Base-by-base conservation (phyloP, 352 stramenopile species). In the Phytophthora pseudosyringae region DNA sequence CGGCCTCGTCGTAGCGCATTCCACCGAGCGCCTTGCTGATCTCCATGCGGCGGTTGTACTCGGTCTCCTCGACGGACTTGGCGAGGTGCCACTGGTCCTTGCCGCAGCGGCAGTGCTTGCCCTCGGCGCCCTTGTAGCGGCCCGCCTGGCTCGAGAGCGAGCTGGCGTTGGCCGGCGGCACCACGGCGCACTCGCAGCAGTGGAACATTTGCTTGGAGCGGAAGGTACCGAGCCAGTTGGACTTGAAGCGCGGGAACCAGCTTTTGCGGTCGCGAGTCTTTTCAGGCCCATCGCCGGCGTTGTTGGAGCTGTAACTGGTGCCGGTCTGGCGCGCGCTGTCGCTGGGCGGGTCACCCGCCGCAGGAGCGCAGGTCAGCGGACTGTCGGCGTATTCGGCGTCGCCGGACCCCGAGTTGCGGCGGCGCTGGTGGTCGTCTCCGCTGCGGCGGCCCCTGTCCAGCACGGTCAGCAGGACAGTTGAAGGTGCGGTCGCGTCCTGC, bases 191-290 rank as follows among this genome's bases (percentile, higher is more conserved):
- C 69, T 95, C 87, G 46, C 87, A 95, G 67, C 86, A 93, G 25
- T 75, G 62, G 64, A 93, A 95, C 83, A 93, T 93, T 69, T 92
- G 80, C 78, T 91, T 93, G 61, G 84, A 93, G 40, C 87, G 85
- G 64, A 90, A 95, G 26, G 82, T 93, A 59, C 87, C 87, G n/a
- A 93, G 71, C 81, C 85, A 91, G 47, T 93, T 95, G 40, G 85
- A 94, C 65, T 95, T 95, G 74, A 95, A 95, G 50, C 87, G 87
- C 29, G 87, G 87, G 64, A 95, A 95, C 87, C 87, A 95, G 55
- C 75, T 88, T 69, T 92, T 92, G 69, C 85, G 85, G 64, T 95
- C 87, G 63, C 87, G 83, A 18, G 87, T 95, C 76, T 95, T 95
- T 73, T 95, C 87, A 10, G 87, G 87, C 32, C 81, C 82, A 31